Conservation (phyloP, 2,329 filamentous ascomycete species). For the Cercospora brassicicola region DNA sequence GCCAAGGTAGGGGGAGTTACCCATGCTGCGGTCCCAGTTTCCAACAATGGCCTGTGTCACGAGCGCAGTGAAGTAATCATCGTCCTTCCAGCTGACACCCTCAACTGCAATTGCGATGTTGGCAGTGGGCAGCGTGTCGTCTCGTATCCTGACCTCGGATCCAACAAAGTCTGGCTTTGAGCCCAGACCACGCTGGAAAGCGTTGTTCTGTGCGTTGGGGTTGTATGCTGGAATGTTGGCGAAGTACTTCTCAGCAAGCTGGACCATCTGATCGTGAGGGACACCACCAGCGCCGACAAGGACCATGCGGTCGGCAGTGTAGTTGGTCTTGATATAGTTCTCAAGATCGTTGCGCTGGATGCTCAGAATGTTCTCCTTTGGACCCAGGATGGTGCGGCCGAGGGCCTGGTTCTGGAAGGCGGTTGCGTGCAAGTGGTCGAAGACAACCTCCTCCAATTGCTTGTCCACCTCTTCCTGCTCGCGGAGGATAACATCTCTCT, state of each 20-base stretch:
- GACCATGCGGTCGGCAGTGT: slow-evolving; percentile 99
- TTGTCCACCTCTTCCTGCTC: slow-evolving; percentile 99
- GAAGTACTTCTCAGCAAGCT: slow-evolving; percentile 96
- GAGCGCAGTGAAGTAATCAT: slow-evolving; percentile 97
- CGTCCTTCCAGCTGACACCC: slow-evolving; percentile 99
- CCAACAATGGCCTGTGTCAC: slow-evolving; percentile 98
- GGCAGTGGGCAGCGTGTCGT: slow-evolving; percentile 92
- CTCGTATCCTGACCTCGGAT: slow-evolving; percentile 91
- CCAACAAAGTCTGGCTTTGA: slow-evolving; percentile 91
- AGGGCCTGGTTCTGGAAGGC: slow-evolving; percentile 96
- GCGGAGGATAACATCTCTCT: slow-evolving; percentile 96
- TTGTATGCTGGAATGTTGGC: slow-evolving; percentile 72
- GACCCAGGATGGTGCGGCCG: slow-evolving; percentile 95
- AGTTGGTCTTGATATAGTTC: slow-evolving; percentile 99
- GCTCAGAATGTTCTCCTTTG: slow-evolving; percentile 95
- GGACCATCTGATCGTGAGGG: slow-evolving; percentile 89
- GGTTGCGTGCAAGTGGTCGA: slow-evolving; percentile 97
- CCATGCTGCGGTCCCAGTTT: slow-evolving; percentile 99
- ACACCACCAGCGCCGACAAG: slow-evolving; percentile 93
- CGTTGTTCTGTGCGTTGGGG: slow-evolving; percentile 70
- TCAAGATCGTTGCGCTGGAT: slow-evolving; percentile 87
- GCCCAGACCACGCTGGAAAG: slow-evolving; percentile 72
- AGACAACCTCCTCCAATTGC: slow-evolving; percentile 98
- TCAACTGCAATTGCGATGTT: slow-evolving; percentile 98
- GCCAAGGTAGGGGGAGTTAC: slow-evolving; percentile 93